Evolutionary conservation across 2,329 filamentous ascomycete genomes (phyloP).

Genomic region (Xylariaceae sp.): DNA sequence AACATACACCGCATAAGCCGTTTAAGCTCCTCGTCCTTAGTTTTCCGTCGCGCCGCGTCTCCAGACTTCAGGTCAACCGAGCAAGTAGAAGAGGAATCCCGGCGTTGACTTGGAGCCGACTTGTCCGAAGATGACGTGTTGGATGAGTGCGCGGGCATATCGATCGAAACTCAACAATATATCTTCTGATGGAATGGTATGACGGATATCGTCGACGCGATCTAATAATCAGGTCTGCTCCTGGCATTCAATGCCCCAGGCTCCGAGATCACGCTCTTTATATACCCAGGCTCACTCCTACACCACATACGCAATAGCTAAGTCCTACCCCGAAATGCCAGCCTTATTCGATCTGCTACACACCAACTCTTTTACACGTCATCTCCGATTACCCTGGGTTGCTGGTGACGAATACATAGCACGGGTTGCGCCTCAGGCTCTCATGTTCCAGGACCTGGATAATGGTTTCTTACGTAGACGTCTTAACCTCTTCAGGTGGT

Average conservation of each 20-base stretch:
- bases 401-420: constrained; percentile 3
- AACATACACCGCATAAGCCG: constrained; percentile 13
- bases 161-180: constrained; percentile 1
- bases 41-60: not conserved
- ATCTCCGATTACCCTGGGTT: constrained; percentile 5
- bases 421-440: not conserved
- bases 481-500: constrained; percentile 13
- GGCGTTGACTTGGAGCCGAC: not conserved
- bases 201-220: too few species aligned
- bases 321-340: too few species aligned
- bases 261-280: too few species aligned
- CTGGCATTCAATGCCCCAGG: too few species aligned
- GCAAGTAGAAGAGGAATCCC: constrained; percentile 22
- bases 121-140: constrained; percentile 9
- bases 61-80: constrained; percentile 17
- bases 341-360: too few species aligned
- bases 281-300: too few species aligned
- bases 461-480: not conserved
- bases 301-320: too few species aligned
- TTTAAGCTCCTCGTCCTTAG: constrained; percentile 11
- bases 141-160: constrained; percentile 13
- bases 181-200: too few species aligned
- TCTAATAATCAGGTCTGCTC: too few species aligned
- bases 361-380: not conserved
- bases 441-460: too few species aligned